Evolutionary conservation across 1,284 basidiomycete species (phyloP).

Genomic region (Paramarasmius palmivorus): DNA sequence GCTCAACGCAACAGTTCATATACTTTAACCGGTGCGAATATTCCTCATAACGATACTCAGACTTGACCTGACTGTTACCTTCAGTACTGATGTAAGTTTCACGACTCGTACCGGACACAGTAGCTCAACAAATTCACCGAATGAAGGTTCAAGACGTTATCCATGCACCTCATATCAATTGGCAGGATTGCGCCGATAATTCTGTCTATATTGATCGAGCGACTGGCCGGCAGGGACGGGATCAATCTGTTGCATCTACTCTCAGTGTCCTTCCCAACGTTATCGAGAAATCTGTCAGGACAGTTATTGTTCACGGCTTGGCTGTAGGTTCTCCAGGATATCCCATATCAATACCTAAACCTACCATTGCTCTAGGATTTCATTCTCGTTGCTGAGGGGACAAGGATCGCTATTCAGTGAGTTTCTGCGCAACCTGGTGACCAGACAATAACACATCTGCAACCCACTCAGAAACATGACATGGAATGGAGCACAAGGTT

Average conservation of each 20-base stretch:
- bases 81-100: slow-evolving; percentile 38
- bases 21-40: slow-evolving; percentile 29
- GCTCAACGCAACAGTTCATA: slow-evolving; percentile 50
- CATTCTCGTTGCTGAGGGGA: slow-evolving; percentile 57
- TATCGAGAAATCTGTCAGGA: slow-evolving; percentile 68
- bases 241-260: slow-evolving; percentile 51
- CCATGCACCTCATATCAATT: slow-evolving; percentile 57
- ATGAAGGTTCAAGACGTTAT: slow-evolving; percentile 56
- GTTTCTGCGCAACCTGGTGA: slow-evolving; percentile 16
- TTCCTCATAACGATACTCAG: not conserved
- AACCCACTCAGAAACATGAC: slow-evolving; percentile 40
- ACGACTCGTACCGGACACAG: not conserved
- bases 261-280: slow-evolving; percentile 65
- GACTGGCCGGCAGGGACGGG: slow-evolving; percentile 47
- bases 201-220: slow-evolving; percentile 44
- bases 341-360: not conserved
- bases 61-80: slow-evolving; percentile 11
- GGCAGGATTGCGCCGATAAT: slow-evolving; percentile 45
- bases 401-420: slow-evolving; percentile 60
- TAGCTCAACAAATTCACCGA: not conserved
- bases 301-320: slow-evolving; percentile 68
- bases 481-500: slow-evolving; percentile 67
- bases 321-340: slow-evolving; percentile 41
- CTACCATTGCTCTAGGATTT: slow-evolving; percentile 38
- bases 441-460: slow-evolving; percentile 28